phyloP scores from a whole-genome alignment of 2,329 filamentous ascomycete species.

The Apiospora saccharicola region DNA sequence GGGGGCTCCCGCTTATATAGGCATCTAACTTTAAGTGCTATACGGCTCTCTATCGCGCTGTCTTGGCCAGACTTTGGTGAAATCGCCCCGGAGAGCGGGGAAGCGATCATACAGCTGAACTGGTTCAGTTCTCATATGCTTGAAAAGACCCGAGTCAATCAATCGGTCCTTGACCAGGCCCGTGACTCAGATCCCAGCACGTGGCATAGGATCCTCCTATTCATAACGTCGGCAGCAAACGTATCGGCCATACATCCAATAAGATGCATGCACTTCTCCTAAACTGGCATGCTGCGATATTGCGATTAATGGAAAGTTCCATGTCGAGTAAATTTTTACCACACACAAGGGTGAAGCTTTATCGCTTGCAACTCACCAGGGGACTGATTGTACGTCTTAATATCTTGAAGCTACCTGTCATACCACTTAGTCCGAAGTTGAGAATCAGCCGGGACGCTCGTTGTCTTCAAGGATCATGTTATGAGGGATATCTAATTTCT shows the following conservation, averaged over 20 bases:
- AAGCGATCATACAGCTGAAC: not conserved
- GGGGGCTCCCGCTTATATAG: too few species aligned
- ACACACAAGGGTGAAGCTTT: not conserved
- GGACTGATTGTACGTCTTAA: not conserved
- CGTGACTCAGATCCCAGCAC: not conserved
- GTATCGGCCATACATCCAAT: not conserved
- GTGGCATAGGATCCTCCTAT: not conserved
- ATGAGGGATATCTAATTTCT: not conserved
- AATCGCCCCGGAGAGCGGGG: not conserved
- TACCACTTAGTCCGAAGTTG: too few species aligned
- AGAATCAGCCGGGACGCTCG: not conserved
- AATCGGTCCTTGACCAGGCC: not conserved
- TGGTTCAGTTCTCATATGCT: not conserved
- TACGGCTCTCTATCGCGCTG: not conserved
- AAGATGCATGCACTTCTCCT: not conserved
- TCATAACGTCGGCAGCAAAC: not conserved
- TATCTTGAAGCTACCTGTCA: not conserved
- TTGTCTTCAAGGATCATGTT: not conserved
- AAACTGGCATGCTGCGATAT: not conserved
- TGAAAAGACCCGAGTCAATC: not conserved
- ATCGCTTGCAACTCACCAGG: not conserved
- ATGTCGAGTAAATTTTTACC: not conserved
- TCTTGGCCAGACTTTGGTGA: not conserved
- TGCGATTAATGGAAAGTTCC: not conserved
- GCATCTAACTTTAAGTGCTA: constrained; percentile 11